Evolutionary conservation across 192 early-diverging fungal genomes (phyloP).

Genomic region (Tieghemiomyces parasiticus): DNA sequence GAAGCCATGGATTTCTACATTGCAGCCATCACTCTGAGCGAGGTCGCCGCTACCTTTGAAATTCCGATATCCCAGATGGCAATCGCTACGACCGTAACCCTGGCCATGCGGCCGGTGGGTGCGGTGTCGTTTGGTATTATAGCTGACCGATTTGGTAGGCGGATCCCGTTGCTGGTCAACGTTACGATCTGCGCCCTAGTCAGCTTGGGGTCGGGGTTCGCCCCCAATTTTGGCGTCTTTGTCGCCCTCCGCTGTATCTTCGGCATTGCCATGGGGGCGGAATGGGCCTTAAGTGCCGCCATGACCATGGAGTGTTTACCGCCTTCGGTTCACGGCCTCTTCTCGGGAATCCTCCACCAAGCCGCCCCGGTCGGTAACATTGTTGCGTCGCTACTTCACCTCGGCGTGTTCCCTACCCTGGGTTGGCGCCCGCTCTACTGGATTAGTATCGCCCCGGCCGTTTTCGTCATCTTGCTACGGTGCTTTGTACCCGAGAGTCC

Average conservation of each 20-base stretch:
- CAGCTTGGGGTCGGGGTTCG: conserved; percentile 49
- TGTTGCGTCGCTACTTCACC: conserved; percentile 43
- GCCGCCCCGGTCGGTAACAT: conserved; percentile 55
- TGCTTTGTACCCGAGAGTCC: conserved; percentile 48
- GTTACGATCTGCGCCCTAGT: conserved; percentile 41
- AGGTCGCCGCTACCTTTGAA: conserved; percentile 38
- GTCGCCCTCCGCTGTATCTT: conserved; percentile 40
- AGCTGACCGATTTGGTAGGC: conserved; percentile 51
- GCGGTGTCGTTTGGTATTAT: conserved; percentile 54
- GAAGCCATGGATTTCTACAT: conserved; percentile 60
- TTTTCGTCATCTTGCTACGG: conserved; percentile 39
- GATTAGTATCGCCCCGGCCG: conserved; percentile 39
- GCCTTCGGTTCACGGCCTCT: conserved; percentile 46
- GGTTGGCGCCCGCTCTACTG: conserved; percentile 61
- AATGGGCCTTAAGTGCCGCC: conserved; percentile 56
- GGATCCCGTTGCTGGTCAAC: conserved; percentile 50
- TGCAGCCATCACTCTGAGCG: conserved; percentile 35
- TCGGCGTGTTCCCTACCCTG: conserved; percentile 29
- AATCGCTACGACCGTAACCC: conserved; percentile 45
- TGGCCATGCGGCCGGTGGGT: conserved; percentile 55
- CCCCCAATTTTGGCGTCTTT: conserved; percentile 41
- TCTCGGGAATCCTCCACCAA: conserved; percentile 61
- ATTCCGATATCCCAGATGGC: conserved; percentile 38
- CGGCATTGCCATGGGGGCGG: conserved; percentile 57
- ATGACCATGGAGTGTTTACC: conserved; percentile 60